phyloP scores from a whole-genome alignment of 2,329 filamentous ascomycete species.

The Venturia oleaginea region DNA sequence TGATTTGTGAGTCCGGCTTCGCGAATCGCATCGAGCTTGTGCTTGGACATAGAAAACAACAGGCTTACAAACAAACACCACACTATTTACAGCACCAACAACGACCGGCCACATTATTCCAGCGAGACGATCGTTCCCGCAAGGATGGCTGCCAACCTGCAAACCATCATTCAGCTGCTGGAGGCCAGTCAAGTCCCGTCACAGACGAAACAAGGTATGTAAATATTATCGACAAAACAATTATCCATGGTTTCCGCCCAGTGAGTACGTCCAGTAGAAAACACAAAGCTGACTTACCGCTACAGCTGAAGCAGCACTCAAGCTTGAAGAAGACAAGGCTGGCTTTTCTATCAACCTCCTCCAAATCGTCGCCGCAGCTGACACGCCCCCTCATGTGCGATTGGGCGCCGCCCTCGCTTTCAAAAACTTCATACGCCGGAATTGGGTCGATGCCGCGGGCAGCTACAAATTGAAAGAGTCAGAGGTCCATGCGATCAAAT shows the following conservation, averaged over 20 bases:
- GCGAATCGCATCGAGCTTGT: neutral
- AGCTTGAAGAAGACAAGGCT: slow-evolving; percentile 69
- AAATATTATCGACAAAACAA: neutral
- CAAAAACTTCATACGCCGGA: slow-evolving; percentile 95
- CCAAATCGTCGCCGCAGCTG: slow-evolving; percentile 74
- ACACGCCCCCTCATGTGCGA: slow-evolving; percentile 66
- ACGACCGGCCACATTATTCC: slow-evolving; percentile 8
- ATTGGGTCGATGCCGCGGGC: slow-evolving; percentile 86
- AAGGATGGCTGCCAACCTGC: slow-evolving; percentile 52
- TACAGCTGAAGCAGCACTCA: slow-evolving; percentile 72
- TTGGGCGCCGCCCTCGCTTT: slow-evolving; percentile 87
- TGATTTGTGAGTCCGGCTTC: no score
- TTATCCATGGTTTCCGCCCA: neutral
- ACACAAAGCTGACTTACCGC: slow-evolving; percentile 14
- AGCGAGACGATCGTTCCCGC: neutral
- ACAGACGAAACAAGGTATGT: slow-evolving; percentile 79
- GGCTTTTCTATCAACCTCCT: slow-evolving; percentile 80
- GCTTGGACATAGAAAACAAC: neutral
- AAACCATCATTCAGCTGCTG: slow-evolving; percentile 69
- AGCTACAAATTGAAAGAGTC: slow-evolving; percentile 76
- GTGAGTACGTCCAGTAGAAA: no score
- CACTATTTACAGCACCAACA: slow-evolving; percentile 16
- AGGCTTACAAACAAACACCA: slow-evolving; percentile 13
- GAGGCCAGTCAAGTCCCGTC: slow-evolving; percentile 82
- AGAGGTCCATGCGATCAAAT: slow-evolving; percentile 87